phyloP scores from a whole-genome alignment of 2,329 filamentous ascomycete species.

The Phaeomoniella chlamydospora region DNA sequence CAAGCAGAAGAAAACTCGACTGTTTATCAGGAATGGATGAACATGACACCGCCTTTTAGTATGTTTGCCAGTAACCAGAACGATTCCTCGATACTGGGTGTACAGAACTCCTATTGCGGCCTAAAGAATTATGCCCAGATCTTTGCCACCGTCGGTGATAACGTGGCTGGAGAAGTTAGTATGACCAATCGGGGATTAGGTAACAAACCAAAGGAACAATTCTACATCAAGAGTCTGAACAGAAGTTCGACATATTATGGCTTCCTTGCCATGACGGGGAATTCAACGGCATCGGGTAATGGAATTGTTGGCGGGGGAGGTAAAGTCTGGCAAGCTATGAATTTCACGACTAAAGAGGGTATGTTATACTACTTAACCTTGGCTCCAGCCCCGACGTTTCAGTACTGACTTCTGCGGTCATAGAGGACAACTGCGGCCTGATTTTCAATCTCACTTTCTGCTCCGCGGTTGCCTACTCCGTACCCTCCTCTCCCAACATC shows the following conservation, averaged over 20 bases:
- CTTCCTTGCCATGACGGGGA: conserved; percentile 51
- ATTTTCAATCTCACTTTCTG: conserved; percentile 84
- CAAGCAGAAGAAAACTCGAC: conserved; percentile 26
- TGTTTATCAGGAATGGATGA: conserved; percentile 40
- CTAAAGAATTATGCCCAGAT: conserved; percentile 53
- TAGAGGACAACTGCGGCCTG: conserved; percentile 70
- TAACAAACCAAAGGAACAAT: conserved; percentile 68
- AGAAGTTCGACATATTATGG: conserved; percentile 56
- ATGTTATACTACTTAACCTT: no score
- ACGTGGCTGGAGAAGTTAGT: conserved; percentile 32
- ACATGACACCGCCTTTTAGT: conserved; percentile 50
- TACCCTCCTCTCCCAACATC: conserved; percentile 61
- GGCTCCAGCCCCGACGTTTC: no score
- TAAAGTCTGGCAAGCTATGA: conserved; percentile 54
- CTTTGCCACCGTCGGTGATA: conserved; percentile 38
- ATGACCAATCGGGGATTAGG: conserved; percentile 57
- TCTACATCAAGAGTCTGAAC: conserved; percentile 67
- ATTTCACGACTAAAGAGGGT: conserved; percentile 70
- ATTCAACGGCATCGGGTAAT: conserved; percentile 37
- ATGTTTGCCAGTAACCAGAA: conserved; percentile 59
- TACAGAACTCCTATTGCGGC: conserved; percentile 73
- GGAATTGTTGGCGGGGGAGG: conserved; percentile 57
- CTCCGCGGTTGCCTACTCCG: conserved; percentile 75
- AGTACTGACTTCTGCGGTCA: no score
- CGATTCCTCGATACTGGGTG: conserved; percentile 46